Conservation (phyloP, 2,329 filamentous ascomycete species). For the Neurospora sp. region DNA sequence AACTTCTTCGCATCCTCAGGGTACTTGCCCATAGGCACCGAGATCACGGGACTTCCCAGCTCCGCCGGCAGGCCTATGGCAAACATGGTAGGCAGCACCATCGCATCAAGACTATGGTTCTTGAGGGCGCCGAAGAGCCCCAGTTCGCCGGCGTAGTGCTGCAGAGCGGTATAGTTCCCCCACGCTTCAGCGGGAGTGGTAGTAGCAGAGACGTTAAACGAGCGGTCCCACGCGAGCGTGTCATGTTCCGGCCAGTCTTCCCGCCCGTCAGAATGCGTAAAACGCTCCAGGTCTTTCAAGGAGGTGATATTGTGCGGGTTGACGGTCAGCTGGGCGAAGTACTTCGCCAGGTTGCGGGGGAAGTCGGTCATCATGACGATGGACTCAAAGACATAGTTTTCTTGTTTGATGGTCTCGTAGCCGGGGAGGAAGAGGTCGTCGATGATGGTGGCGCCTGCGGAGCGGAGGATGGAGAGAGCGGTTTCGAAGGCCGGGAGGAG, state of each 20-base stretch:
- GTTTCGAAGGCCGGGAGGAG: slow-evolving; percentile 42
- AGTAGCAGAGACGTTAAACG: slow-evolving; percentile 41
- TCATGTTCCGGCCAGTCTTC: slow-evolving; percentile 51
- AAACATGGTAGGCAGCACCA: slow-evolving; percentile 47
- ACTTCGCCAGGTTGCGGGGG: slow-evolving; percentile 39
- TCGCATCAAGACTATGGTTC: slow-evolving; percentile 47
- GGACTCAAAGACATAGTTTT: slow-evolving; percentile 18
- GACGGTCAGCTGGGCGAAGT: slow-evolving; percentile 41
- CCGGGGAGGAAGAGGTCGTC: slow-evolving; percentile 42
- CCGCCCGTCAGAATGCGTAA: slow-evolving; percentile 39
- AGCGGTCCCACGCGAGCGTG: slow-evolving; percentile 44
- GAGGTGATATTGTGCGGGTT: slow-evolving; percentile 48
- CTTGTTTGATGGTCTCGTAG: slow-evolving; percentile 23
- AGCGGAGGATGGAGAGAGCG: slow-evolving; percentile 40
- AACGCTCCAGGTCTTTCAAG: slow-evolving; percentile 40
- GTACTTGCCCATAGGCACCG: slow-evolving; percentile 53
- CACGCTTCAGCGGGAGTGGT: slow-evolving; percentile 34
- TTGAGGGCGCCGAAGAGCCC: slow-evolving; percentile 50
- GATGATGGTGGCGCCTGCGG: slow-evolving; percentile 46
- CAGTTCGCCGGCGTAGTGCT: slow-evolving; percentile 42
- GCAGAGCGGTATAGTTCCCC: slow-evolving; percentile 42
- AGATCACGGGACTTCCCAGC: slow-evolving; percentile 50
- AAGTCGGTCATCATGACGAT: slow-evolving; percentile 48
- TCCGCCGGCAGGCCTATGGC: slow-evolving; percentile 40
- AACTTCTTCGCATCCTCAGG: slow-evolving; percentile 36